Conservation (phyloP, 495 filamentous ascomycete genomes). For the Aspergillus olivimuriae region DNA sequence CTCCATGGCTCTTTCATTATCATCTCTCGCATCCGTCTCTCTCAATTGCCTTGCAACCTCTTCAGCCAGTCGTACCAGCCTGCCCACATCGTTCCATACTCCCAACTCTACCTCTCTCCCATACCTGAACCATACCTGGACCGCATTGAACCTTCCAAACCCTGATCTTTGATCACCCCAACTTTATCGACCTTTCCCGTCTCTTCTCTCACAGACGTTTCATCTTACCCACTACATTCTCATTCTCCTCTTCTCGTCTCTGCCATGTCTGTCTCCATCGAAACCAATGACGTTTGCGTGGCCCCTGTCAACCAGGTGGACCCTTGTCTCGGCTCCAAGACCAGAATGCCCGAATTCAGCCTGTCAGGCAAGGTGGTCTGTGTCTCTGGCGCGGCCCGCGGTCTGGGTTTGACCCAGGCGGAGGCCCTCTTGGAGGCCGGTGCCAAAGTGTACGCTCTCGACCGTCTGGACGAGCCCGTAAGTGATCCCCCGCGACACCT, state of each 20-base stretch:
- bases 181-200: no score
- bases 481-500: slow-evolving; percentile 6
- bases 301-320: slow-evolving; percentile 14
- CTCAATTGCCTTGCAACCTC: not conserved
- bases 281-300: slow-evolving; percentile 25
- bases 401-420: slow-evolving; percentile 71
- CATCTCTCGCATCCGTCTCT: not conserved
- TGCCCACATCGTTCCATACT: no score
- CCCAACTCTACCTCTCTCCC: no score
- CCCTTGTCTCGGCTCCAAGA: slow-evolving; percentile 31
- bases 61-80: no score
- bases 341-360: slow-evolving; percentile 68
- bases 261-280: slow-evolving; percentile 38
- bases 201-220: no score
- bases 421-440: slow-evolving; percentile 77
- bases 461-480: slow-evolving; percentile 42
- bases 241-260: not conserved
- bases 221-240: no score
- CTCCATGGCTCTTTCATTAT: slow-evolving; percentile 5
- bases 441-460: slow-evolving; percentile 50
- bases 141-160: no score
- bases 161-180: no score
- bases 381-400: slow-evolving; percentile 73
- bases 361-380: slow-evolving; percentile 70
- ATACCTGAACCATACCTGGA: no score